phyloP scores from a whole-genome alignment of 1,139 yeast genomes.

The Geotrichum phurueaensis region DNA sequence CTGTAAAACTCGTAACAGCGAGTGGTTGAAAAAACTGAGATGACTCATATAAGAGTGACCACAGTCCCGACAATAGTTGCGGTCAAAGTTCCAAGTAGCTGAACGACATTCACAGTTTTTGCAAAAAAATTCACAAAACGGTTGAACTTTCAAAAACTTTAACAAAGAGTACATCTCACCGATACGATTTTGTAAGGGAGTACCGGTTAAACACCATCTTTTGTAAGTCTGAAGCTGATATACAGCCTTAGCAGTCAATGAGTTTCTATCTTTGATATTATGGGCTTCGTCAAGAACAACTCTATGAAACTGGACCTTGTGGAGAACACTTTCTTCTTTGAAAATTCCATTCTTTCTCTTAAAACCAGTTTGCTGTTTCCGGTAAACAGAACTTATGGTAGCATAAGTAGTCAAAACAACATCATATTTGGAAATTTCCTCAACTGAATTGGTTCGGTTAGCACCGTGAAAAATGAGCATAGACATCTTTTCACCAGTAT shows the following conservation, averaged over 20 bases:
- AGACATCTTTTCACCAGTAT: slow-evolving; percentile 63
- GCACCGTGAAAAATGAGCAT: slow-evolving; percentile 82
- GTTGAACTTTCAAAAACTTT: slow-evolving; percentile 73
- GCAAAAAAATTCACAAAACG: slow-evolving; percentile 86
- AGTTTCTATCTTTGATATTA: slow-evolving; percentile 88
- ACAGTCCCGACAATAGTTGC: slow-evolving; percentile 79
- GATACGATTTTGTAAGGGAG: slow-evolving; percentile 91
- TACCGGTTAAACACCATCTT: slow-evolving; percentile 89
- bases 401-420: slow-evolving; percentile 89
- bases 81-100: slow-evolving; percentile 77
- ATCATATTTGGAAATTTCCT: slow-evolving; percentile 60
- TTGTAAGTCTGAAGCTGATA: slow-evolving; percentile 63
- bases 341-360: slow-evolving; percentile 61
- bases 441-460: slow-evolving; percentile 51
- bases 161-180: slow-evolving; percentile 93
- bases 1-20: slow-evolving; percentile 87
- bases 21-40: slow-evolving; percentile 90
- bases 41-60: slow-evolving; percentile 93
- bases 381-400: slow-evolving; percentile 76
- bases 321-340: slow-evolving; percentile 72
- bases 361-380: slow-evolving; percentile 82
- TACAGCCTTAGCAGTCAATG: slow-evolving; percentile 91
- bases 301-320: slow-evolving; percentile 69
- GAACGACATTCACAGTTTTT: slow-evolving; percentile 82
- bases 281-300: slow-evolving; percentile 97